Evolutionary conservation across 2,329 filamentous ascomycete genomes (phyloP).

Genomic region (Amylocarpus encephaloides): DNA sequence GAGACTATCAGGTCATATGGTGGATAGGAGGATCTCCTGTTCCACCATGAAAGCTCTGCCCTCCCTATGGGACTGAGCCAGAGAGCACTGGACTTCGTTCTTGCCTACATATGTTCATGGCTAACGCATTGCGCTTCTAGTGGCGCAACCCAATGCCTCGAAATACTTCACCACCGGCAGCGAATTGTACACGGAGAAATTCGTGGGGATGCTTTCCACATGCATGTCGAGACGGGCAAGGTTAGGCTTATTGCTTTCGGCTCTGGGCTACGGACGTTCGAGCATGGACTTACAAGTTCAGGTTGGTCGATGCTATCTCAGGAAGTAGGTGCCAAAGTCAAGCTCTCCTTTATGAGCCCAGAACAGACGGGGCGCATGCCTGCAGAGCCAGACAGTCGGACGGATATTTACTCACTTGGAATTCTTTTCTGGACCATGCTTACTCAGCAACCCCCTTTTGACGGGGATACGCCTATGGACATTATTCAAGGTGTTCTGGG

Average conservation of each 20-base stretch:
- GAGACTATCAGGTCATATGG: too few relatives aligned
- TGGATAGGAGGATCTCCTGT: too few relatives aligned
- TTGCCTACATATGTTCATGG: too few relatives aligned
- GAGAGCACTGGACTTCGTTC: too few relatives aligned
- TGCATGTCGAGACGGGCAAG: slow-evolving; percentile 59
- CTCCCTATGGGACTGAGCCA: too few relatives aligned
- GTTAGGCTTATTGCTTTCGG: slow-evolving; percentile 83
- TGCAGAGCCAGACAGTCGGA: slow-evolving; percentile 83
- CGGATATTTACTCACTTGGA: slow-evolving; percentile 89
- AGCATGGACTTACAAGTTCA: slow-evolving; percentile 78
- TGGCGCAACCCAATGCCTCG: slow-evolving; percentile 76
- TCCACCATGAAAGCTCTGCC: too few relatives aligned
- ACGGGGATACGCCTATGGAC: slow-evolving; percentile 74
- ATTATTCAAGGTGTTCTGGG: slow-evolving; percentile 86
- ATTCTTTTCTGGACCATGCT: slow-evolving; percentile 84
- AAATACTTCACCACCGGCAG: slow-evolving; percentile 84
- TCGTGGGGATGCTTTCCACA: slow-evolving; percentile 85
- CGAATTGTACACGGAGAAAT: slow-evolving; percentile 88
- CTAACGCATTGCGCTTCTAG: too few relatives aligned
- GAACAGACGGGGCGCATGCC: slow-evolving; percentile 93
- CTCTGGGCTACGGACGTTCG: slow-evolving; percentile 79
- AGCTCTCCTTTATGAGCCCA: slow-evolving; percentile 85
- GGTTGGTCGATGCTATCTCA: slow-evolving; percentile 81
- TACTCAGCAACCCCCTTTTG: slow-evolving; percentile 73
- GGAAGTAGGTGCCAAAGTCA: slow-evolving; percentile 80